Conservation (phyloP, 2,329 filamentous ascomycete genomes). For the Colletotrichum chrysophilum region DNA sequence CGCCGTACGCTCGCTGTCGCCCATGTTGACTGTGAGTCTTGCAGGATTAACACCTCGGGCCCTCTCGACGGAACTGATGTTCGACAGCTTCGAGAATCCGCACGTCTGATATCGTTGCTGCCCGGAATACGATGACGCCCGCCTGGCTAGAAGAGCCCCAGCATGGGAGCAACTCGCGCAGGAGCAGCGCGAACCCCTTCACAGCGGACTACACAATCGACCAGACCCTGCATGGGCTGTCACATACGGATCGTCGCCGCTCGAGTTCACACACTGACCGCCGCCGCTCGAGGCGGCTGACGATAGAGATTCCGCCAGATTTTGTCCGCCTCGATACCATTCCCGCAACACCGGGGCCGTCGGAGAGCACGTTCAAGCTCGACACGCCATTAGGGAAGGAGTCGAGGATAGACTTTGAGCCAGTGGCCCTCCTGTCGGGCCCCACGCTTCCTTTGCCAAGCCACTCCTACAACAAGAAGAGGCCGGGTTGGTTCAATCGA, state of each 20-base stretch:
- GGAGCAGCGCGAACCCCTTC: constrained; percentile 9
- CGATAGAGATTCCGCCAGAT: not conserved
- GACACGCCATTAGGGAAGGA: not conserved
- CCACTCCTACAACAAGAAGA: not conserved
- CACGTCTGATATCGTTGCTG: not conserved
- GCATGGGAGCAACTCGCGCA: not conserved
- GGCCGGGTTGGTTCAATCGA: not conserved
- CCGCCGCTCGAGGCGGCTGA: not conserved
- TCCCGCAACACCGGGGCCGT: not conserved
- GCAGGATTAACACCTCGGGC: not conserved
- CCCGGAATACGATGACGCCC: constrained; percentile 9
- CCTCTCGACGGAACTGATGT: not conserved
- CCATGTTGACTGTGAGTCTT: constrained; percentile 3
- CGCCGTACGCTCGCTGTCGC: not conserved
- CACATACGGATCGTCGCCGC: not conserved
- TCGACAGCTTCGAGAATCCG: not conserved
- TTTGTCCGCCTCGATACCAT: constrained; percentile 2
- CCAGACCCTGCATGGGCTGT: constrained; percentile 12
- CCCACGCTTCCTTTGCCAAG: not conserved
- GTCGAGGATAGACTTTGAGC: not conserved
- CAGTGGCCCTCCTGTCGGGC: not conserved
- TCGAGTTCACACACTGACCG: not conserved
- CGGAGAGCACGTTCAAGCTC: not conserved
- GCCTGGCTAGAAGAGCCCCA: constrained; percentile 11
- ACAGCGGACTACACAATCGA: constrained; percentile 18